Percentiles rank a stretch among this genome's conserved stretches.
These are phyloP conservation scores for Hymenochaete sp. DNA, from an alignment of 1,284 basidiomycete species.

Conservation along the genomic window DNA sequence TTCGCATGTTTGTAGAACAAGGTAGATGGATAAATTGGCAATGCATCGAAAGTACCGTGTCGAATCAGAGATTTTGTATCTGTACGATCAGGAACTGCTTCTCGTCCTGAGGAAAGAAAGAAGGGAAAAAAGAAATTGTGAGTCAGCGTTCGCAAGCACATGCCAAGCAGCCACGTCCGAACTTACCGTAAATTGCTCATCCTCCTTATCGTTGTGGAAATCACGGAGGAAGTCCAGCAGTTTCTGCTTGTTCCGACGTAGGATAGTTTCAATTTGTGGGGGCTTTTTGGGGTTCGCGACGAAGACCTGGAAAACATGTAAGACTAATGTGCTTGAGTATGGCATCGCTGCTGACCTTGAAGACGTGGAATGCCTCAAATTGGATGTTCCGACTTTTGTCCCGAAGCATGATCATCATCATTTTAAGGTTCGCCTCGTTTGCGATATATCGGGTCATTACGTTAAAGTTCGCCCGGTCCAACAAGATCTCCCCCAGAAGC, in stretches of 20 bases:
- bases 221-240: conserved; percentile 81
- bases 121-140: neutral
- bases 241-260: conserved; percentile 91
- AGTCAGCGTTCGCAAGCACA: conserved; percentile 8
- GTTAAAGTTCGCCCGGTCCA: conserved; percentile 95
- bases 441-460: conserved; percentile 99
- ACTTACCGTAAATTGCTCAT: conserved; percentile 86
- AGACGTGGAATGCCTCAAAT: conserved; percentile 99
- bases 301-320: conserved; percentile 59
- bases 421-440: conserved; percentile 89
- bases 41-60: no score
- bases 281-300: conserved; percentile 99
- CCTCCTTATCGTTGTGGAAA: conserved; percentile 98
- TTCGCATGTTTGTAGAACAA: no score
- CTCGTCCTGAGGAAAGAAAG: conserved; percentile 57
- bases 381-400: conserved; percentile 99
- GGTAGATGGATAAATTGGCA: no score
- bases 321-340: neutral
- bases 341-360: conserved; percentile 64
- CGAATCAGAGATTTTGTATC: conserved; percentile 62
- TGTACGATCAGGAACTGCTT: conserved; percentile 94
- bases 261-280: conserved; percentile 84
- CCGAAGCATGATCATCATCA: conserved; percentile 98
- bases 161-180: no score
- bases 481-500: conserved; percentile 92